Evolutionary conservation across 495 filamentous ascomycete species (phyloP), one percentile per base, ranked within the genome.

Genomic region (Talaromyces ruber): DNA sequence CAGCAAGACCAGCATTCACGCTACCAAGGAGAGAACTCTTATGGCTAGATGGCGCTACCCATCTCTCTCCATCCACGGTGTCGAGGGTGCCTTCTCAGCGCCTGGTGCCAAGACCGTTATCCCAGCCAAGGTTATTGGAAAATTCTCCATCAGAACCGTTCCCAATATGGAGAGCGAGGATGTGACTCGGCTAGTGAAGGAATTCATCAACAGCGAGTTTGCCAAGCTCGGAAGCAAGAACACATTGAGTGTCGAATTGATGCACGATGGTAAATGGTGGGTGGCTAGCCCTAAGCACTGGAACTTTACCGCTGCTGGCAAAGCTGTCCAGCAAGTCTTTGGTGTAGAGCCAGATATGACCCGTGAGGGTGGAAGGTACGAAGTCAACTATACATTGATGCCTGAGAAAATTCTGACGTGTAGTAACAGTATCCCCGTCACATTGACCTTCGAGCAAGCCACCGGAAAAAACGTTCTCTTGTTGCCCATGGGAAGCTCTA

Each of bases 381-480:
- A 74, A 18, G n/a, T 21, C 6, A 7, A 39, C 14, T 16, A 39
- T 16, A 12, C 14, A 9, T n/a, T 47, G 43, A 47, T 7, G 14
- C 18, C 43, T n/a, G 43, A 47, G 43, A 21, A 21, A n/a, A 8
- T 47, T 11, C 58, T 22, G 11, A 59, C 52, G 45, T 58, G 30
- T 37, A 56, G 65, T 12, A 6, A 54, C 66, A 92, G 91, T 74
- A 98, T 98, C 68, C 94, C 94, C 0, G 90, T 99, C 32, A 98
- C 94, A 9, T 77, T 99, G 71, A 97, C 92, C 7, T 98, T 99
- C 70, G 93, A 99, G 79, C 86, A 98, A 78, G 91, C 93, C 21
- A 97, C 93, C n/a, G 90, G 91, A 64, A 99, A 99, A 85, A 99
- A 97, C 71, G 93, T 98, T 45, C 74, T 99, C 62, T 80, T 99